These are phyloP conservation scores for Teunomyces kruisii DNA, from an alignment of 805 yeast species.

Conservation along the genomic window DNA sequence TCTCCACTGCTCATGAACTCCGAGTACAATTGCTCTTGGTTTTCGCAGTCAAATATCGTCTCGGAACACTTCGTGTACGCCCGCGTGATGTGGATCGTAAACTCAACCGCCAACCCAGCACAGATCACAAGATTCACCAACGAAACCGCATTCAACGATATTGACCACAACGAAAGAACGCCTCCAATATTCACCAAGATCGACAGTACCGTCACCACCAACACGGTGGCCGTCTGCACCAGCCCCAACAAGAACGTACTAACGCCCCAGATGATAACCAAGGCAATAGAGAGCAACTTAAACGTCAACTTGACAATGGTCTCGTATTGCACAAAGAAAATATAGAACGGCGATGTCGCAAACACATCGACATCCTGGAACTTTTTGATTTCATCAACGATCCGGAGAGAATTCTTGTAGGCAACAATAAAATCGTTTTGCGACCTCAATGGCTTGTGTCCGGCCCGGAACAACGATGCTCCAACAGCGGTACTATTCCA, in stretches of 20 bases:
- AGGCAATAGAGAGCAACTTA: constrained; percentile 52
- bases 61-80: constrained; percentile 53
- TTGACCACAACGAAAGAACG: constrained; percentile 68
- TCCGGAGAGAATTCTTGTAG: constrained; percentile 66
- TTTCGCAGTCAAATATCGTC: constrained; percentile 2
- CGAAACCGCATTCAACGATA: constrained; percentile 84
- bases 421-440: constrained; percentile 85
- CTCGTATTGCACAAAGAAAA: constrained; percentile 86
- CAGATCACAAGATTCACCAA: constrained; percentile 90
- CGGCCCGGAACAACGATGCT: constrained; percentile 73
- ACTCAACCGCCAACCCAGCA: constrained; percentile 90
- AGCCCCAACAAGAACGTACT: constrained; percentile 68
- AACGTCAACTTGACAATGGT: constrained; percentile 62
- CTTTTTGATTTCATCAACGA: constrained; percentile 54
- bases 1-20: constrained; percentile 14
- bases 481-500: constrained; percentile 42
- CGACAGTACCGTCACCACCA: constrained; percentile 59
- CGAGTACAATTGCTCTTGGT: constrained; percentile 4
- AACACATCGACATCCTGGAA: constrained; percentile 54
- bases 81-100: constrained; percentile 82
- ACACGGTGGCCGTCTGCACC: constrained; percentile 52
- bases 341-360: constrained; percentile 92
- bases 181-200: constrained; percentile 78
- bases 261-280: constrained; percentile 49
- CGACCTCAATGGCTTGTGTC: constrained; percentile 76